Base-by-base conservation (phyloP, 2,329 filamentous ascomycete species). In the Pseudopyricularia cyperi region DNA sequence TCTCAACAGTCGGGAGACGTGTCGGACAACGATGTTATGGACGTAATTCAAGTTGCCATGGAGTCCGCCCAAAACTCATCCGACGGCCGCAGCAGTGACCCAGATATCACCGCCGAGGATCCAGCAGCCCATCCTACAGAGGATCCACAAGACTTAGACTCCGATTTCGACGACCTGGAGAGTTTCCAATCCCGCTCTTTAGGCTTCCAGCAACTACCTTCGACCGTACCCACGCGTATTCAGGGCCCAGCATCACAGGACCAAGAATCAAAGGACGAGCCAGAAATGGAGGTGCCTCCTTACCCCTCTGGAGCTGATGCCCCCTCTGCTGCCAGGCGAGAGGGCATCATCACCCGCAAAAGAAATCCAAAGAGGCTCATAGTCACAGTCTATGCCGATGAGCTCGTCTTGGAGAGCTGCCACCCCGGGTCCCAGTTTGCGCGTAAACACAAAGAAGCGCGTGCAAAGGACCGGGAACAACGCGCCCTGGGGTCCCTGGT, bases 21-120 rank as follows among this genome's bases (percentile, higher is more conserved):
- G 3, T 63, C 66, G 1, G 65, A 67, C 46, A 72, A 72, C 28
- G 71, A 77, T 44, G 73, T 79, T 28, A 71, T 76, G 59, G 76
- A 80, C 59, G 79, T 75, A 14, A 80, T 80, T 54, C 72, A 79
- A 58, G 76, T 79, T 48, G 73, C 75, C 47, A 71, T 73, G 22
- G 35, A 50, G 11, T 50, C 48, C n/a, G 32, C 48, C 14, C 32
- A 39, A 17, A 26, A 17, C 39, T 44, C 39, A 7, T 44, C 39
- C 8, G 39, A 44, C 22, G 39, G 39, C 39, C 39, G 39, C 19
- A 44, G 39, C 39, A 44, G 39, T 12, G 39, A 44, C 19, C 39
- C 39, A 15, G 39, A 44, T 44, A 44, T 44, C 39, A 44, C 39
- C 5, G 39, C 39, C 22, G 39, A 44, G 24, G 39, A 44, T 28